phyloP scores from a whole-genome alignment of 805 yeast genomes.

The Tetrapisispora namnaoensis region DNA sequence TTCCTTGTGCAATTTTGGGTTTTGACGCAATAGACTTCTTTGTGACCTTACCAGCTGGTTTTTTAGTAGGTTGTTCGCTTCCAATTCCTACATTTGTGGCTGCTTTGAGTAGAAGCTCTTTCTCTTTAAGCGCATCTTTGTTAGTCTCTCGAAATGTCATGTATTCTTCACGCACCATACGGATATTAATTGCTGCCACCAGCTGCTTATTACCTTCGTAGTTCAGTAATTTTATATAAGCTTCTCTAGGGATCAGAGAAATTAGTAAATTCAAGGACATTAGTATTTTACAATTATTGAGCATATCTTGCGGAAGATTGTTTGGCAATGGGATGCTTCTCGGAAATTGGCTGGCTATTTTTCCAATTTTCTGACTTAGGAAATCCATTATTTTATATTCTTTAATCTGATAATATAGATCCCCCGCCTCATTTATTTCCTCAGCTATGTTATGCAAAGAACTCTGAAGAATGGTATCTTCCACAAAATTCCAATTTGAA shows the following conservation, averaged over 20 bases:
- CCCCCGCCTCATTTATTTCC: conserved; percentile 35
- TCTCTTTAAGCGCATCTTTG: conserved; percentile 15
- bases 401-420: conserved; percentile 37
- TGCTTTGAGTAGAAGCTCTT: conserved; percentile 24
- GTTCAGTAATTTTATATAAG: conserved; percentile 19
- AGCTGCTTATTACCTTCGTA: conserved; percentile 7
- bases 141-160: conserved; percentile 19
- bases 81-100: conserved; percentile 24
- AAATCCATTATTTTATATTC: conserved; percentile 30
- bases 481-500: conserved; percentile 15
- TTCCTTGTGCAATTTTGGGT: conserved; percentile 42
- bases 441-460: conserved; percentile 33
- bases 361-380: conserved; percentile 32
- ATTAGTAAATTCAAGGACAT: conserved; percentile 35
- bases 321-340: conserved; percentile 25
- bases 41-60: conserved; percentile 15
- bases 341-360: conserved; percentile 34
- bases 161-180: conserved; percentile 27
- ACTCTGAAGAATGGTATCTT: conserved; percentile 11
- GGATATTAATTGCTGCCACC: conserved; percentile 11
- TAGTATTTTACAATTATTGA: conserved; percentile 29
- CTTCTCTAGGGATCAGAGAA: conserved; percentile 39
- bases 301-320: conserved; percentile 26
- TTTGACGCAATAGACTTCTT: conserved; percentile 25
- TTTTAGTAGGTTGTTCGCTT: conserved; percentile 10